Percentiles rank a stretch among this genome's conserved stretches.
phyloP scores from a whole-genome alignment of 2,329 filamentous ascomycete species.

The Sordariomycetes sp. region DNA sequence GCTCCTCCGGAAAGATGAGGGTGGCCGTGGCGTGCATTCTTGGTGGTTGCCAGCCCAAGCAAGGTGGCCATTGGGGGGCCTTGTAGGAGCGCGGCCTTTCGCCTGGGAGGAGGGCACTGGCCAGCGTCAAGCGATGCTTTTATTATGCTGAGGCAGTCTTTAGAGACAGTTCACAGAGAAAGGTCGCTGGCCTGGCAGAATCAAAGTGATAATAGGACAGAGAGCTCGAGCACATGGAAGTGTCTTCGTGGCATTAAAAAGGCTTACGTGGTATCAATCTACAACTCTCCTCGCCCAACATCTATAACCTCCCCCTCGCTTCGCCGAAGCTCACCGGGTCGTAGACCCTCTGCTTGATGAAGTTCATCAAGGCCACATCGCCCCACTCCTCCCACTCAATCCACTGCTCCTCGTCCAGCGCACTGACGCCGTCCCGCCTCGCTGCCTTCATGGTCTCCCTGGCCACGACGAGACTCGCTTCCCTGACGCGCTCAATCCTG shows the following conservation, averaged over 20 bases:
- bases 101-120: too few relatives aligned
- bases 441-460: slow-evolving; percentile 91
- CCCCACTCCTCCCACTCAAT: slow-evolving; percentile 66
- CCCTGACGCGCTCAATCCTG: slow-evolving; percentile 80
- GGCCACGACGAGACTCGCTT: slow-evolving; percentile 78
- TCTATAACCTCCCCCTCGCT: slow-evolving; percentile 20
- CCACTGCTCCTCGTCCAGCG: slow-evolving; percentile 59
- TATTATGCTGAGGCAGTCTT: too few relatives aligned
- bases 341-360: slow-evolving; percentile 52
- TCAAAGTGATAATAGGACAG: too few relatives aligned
- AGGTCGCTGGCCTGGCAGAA: too few relatives aligned
- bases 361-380: slow-evolving; percentile 50
- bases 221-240: too few relatives aligned
- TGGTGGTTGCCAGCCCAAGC: too few relatives aligned
- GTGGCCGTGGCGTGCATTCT: too few relatives aligned
- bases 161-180: too few relatives aligned
- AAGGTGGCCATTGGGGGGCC: too few relatives aligned
- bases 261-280: background rate
- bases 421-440: slow-evolving; percentile 69
- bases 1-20: too few relatives aligned
- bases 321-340: slow-evolving; percentile 40
- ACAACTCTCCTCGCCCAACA: background rate
- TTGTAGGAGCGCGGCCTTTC: too few relatives aligned
- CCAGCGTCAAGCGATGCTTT: too few relatives aligned
- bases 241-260: background rate